These are phyloP conservation scores for Chrysochromulina parva DNA, from an alignment of 78 protist genomes.

Conservation along the genomic window DNA sequence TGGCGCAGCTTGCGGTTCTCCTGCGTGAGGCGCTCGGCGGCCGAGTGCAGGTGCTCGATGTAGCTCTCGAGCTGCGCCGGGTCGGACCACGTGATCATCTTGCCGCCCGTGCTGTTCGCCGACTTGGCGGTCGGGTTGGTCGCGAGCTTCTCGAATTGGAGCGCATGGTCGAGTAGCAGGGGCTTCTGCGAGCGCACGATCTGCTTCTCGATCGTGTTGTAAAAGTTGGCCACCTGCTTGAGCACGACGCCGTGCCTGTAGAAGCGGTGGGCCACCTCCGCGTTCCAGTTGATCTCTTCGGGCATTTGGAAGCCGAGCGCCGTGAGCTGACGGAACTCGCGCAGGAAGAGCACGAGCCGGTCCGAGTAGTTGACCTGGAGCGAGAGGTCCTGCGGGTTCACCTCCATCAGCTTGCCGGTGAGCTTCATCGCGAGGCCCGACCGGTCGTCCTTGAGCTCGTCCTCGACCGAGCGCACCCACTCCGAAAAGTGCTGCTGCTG, in stretches of 20 bases:
- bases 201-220: constrained; percentile 69
- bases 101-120: not conserved
- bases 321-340: constrained; percentile 75
- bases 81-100: constrained; percentile 58
- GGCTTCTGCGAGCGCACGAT: constrained; percentile 67
- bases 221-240: constrained; percentile 81
- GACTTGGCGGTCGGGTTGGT: constrained; percentile 6
- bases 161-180: constrained; percentile 47
- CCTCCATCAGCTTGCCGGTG: constrained; percentile 1
- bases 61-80: constrained; percentile 47
- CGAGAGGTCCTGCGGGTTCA: not conserved
- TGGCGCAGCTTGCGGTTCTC: constrained; percentile 61
- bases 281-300: not conserved
- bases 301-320: constrained; percentile 67
- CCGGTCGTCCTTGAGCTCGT: not conserved
- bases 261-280: constrained; percentile 44
- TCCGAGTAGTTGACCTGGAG: constrained; percentile 64
- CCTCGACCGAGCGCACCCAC: not conserved
- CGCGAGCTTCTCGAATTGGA: not conserved
- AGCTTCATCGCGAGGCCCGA: not conserved
- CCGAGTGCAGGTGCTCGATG: constrained; percentile 41
- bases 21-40: constrained; percentile 39
- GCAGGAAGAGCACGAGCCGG: constrained; percentile 64
- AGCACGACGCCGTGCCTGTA: constrained; percentile 60
- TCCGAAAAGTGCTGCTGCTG: not conserved